Evolutionary conservation across 306 rosid genomes (phyloP).

Genomic region (Citrullus amarus): DNA sequence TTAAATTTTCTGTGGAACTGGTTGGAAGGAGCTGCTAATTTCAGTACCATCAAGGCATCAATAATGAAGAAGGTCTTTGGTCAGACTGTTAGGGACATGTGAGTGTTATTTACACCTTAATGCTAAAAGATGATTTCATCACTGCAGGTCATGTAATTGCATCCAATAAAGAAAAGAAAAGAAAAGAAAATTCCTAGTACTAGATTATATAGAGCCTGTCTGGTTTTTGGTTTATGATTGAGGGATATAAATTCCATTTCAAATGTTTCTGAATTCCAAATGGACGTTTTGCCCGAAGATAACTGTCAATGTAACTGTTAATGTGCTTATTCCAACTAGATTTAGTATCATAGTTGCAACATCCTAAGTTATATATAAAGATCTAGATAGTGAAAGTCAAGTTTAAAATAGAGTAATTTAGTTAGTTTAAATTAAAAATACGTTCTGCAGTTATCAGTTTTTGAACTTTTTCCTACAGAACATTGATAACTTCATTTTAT

Average conservation of each 20-base stretch:
- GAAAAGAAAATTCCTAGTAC: background rate
- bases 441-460: background rate
- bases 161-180: background rate
- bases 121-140: background rate
- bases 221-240: background rate
- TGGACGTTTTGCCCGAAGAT: background rate
- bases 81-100: slow-evolving; percentile 97
- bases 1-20: background rate
- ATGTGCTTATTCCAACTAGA: no score
- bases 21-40: slow-evolving; percentile 10
- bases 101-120: slow-evolving; percentile 23
- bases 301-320: no score
- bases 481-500: background rate
- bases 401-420: background rate
- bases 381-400: background rate
- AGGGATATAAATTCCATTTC: background rate
- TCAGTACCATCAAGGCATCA: slow-evolving; percentile 8
- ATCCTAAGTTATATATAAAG: background rate
- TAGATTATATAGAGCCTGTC: background rate
- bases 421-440: background rate
- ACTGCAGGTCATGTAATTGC: background rate
- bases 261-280: background rate
- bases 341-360: background rate
- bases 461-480: background rate
- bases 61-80: slow-evolving; percentile 88